Evolutionary conservation across 179 eudicot genomes (phyloP).

Genomic region (Pouteria campechiana): DNA sequence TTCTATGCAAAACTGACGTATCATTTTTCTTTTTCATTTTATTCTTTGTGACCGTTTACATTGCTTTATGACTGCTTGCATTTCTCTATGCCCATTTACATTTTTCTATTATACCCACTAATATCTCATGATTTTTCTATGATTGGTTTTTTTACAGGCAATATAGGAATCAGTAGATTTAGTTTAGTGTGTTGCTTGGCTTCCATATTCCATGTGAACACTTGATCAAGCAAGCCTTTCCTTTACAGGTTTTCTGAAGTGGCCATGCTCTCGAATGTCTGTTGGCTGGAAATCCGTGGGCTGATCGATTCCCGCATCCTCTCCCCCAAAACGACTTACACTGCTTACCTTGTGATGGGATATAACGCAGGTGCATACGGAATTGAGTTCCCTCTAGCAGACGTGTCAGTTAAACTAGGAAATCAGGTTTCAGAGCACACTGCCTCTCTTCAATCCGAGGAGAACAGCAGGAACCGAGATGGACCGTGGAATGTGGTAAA

Average conservation of each 20-base stretch:
- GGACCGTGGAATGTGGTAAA: too few relatives aligned
- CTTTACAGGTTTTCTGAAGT: conserved; percentile 45
- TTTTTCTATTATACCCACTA: not conserved
- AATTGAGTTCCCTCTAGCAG: conserved; percentile 13
- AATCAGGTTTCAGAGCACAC: too few relatives aligned
- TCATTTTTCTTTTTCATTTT: too few relatives aligned
- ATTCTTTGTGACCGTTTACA: too few relatives aligned
- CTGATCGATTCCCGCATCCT: conserved; percentile 17
- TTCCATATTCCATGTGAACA: too few relatives aligned
- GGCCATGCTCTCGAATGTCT: conserved; percentile 28
- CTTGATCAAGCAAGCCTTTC: conserved; percentile 1
- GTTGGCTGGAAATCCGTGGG: conserved; percentile 49
- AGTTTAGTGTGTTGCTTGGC: too few relatives aligned
- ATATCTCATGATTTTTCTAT: not conserved
- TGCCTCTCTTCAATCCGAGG: not conserved
- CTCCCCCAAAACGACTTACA: conserved; percentile 30
- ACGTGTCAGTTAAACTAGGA: conserved; percentile 22
- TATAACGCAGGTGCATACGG: conserved; percentile 10
- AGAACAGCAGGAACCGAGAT: not conserved
- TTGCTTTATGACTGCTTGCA: too few relatives aligned
- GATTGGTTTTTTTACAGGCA: not conserved
- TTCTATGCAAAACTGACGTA: too few relatives aligned
- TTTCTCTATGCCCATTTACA: too few relatives aligned
- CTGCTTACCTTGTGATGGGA: conserved; percentile 41
- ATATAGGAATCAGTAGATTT: too few relatives aligned